A percentile compares a stretch with the other conserved stretches of the same genome.
These are phyloP conservation scores for Dictyostelium intermedium DNA, from an alignment of 78 protist species.

Conservation along the genomic window DNA sequence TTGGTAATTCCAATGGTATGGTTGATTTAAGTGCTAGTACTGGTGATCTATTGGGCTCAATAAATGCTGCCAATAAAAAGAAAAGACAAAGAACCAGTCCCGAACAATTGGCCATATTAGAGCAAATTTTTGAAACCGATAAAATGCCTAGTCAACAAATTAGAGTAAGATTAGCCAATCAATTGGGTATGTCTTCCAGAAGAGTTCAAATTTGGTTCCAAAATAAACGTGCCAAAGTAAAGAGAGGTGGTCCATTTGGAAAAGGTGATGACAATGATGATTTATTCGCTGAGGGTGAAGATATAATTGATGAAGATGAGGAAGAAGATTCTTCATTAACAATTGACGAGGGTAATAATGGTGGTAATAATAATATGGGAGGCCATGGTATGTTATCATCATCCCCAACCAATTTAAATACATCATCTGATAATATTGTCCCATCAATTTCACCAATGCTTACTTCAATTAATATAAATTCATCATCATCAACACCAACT, in stretches of 20 bases:
- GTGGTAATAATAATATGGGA: not conserved
- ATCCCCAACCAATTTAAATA: not conserved
- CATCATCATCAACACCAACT: not conserved
- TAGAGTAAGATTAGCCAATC: conserved; percentile 67
- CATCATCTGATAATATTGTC: conserved; percentile 47
- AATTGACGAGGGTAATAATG: conserved; percentile 30
- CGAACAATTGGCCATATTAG: conserved; percentile 72
- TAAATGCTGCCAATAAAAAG: conserved; percentile 42
- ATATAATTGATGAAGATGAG: conserved; percentile 25
- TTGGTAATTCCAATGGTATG: not conserved
- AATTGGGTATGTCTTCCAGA: conserved; percentile 74
- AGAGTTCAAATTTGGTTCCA: conserved; percentile 86
- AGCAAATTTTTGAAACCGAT: conserved; percentile 72
- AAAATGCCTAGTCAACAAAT: conserved; percentile 80
- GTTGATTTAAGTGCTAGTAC: not conserved
- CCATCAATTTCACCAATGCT: conserved; percentile 68
- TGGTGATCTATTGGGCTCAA: not conserved
- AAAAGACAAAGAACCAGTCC: conserved; percentile 79
- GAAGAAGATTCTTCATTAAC: conserved; percentile 21
- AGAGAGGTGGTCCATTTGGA: conserved; percentile 71
- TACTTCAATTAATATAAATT: not conserved
- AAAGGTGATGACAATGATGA: conserved; percentile 29
- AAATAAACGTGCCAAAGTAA: conserved; percentile 82
- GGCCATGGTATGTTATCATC: not conserved
- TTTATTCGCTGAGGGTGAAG: not conserved